phyloP scores from a whole-genome alignment of 441 rosid species.

The Pelargonium citronellum region DNA sequence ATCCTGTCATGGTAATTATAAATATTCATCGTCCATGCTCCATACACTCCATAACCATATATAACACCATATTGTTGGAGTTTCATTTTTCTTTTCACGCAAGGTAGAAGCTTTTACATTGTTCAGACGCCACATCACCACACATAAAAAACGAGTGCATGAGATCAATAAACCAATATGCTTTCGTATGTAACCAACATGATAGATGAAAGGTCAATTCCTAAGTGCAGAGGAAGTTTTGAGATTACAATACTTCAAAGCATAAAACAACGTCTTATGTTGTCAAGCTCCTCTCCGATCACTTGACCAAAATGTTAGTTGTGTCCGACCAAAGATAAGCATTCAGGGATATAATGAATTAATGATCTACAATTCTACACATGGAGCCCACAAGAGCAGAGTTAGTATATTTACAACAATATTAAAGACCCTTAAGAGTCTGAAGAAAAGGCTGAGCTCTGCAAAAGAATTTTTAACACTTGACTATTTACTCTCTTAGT shows the following conservation, averaged over 20 bases:
- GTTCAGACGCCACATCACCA: too few species aligned
- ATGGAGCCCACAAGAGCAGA: conserved; percentile 29
- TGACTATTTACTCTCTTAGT: conserved; percentile 46
- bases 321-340: conserved; percentile 22
- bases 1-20: too few species aligned
- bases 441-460: conserved; percentile 32
- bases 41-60: too few species aligned
- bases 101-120: too few species aligned
- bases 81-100: too few species aligned
- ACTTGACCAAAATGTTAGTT: conserved; percentile 22
- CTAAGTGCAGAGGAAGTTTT: neutral
- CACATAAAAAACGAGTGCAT: too few species aligned
- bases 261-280: neutral
- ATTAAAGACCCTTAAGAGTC: conserved; percentile 21
- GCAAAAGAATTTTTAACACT: conserved; percentile 33
- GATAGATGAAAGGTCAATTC: too few species aligned
- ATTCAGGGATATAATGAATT: conserved; percentile 38
- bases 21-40: too few species aligned
- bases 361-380: conserved; percentile 36
- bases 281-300: conserved; percentile 19
- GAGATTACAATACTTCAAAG: neutral
- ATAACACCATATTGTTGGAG: too few species aligned
- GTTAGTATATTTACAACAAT: conserved; percentile 40
- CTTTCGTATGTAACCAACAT: too few species aligned
- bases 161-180: too few species aligned